A percentile compares a stretch with the other conserved stretches of the same genome.
These are phyloP conservation scores for Curvularia lunata DNA, from an alignment of 2,329 filamentous ascomycete genomes.

Conservation along the genomic window DNA sequence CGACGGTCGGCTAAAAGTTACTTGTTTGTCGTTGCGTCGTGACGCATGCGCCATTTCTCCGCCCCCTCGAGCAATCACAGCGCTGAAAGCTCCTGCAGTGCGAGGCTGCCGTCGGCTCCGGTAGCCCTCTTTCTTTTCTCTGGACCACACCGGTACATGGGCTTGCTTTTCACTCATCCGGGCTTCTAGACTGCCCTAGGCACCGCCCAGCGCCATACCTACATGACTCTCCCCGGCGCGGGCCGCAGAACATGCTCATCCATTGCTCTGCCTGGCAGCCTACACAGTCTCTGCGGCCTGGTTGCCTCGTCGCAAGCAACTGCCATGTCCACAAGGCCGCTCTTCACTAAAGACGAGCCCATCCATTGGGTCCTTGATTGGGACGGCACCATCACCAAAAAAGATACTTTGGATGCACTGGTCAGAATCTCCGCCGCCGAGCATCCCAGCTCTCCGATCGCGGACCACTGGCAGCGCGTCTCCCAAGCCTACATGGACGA, in stretches of 20 bases:
- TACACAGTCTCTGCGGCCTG: background rate
- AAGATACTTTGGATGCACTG: slow-evolving; percentile 54
- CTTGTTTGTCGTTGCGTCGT: slow-evolving; percentile 19
- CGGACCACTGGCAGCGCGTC: slow-evolving; percentile 48
- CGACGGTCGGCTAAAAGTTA: slow-evolving; percentile 26
- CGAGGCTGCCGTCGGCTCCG: slow-evolving; percentile 12
- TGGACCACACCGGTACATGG: too few species aligned
- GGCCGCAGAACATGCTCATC: background rate
- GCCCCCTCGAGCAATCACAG: slow-evolving; percentile 25
- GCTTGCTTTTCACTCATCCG: background rate
- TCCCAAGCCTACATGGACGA: slow-evolving; percentile 53
- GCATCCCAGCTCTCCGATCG: slow-evolving; percentile 29
- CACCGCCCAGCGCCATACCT: background rate
- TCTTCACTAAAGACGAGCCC: slow-evolving; percentile 9
- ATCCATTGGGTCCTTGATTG: slow-evolving; percentile 55
- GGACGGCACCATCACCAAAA: slow-evolving; percentile 56
- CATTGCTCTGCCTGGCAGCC: background rate
- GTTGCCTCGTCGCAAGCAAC: background rate
- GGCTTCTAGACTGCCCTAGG: background rate
- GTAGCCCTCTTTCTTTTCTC: slow-evolving; percentile 9
- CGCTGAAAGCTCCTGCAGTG: slow-evolving; percentile 14
- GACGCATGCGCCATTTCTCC: slow-evolving; percentile 26
- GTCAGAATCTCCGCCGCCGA: slow-evolving; percentile 46
- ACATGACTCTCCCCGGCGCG: slow-evolving; percentile 1
- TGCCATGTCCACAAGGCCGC: slow-evolving; percentile 22